Conservation (phyloP, 345 rosid species). For the Rhodomyrtus tomentosa region DNA sequence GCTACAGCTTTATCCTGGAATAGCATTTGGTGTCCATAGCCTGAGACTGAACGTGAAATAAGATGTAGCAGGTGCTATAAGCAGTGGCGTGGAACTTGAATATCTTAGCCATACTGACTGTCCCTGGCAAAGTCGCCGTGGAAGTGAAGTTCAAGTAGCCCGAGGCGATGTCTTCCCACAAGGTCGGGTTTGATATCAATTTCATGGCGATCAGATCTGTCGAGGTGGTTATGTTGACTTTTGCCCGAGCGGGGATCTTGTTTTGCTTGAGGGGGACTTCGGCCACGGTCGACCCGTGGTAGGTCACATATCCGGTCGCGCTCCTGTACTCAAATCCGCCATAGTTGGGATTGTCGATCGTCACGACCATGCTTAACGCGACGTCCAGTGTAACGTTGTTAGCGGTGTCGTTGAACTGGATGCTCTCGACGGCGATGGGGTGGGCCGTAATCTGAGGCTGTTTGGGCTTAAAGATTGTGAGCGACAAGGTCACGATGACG, state of each 20-base stretch:
- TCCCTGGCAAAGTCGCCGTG: constrained; percentile 19
- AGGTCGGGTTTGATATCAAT: constrained; percentile 6
- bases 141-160: constrained; percentile 26
- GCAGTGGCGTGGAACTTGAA: constrained; percentile 16
- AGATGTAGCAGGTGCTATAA: constrained; percentile 10
- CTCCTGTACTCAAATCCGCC: constrained; percentile 25
- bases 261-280: constrained; percentile 7
- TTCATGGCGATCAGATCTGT: constrained; percentile 12
- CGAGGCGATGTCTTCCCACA: constrained; percentile 11
- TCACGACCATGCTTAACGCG: constrained; percentile 14
- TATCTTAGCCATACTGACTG: constrained; percentile 12
- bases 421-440: constrained; percentile 13
- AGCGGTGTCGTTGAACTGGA: neutral
- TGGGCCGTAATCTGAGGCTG: constrained; percentile 16
- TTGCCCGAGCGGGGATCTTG: constrained; percentile 11
- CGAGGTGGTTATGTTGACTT: constrained; percentile 15
- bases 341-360: constrained; percentile 27
- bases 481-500: constrained; percentile 8
- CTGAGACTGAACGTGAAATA: constrained; percentile 2
- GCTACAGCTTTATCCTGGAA: constrained; percentile 16
- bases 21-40: constrained; percentile 5
- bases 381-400: neutral
- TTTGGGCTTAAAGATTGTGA: constrained; percentile 36
- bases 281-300: constrained; percentile 8
- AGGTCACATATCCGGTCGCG: constrained; percentile 11